Conservation (phyloP, 192 early-diverging fungal genomes). For the Coemansia sp. region DNA sequence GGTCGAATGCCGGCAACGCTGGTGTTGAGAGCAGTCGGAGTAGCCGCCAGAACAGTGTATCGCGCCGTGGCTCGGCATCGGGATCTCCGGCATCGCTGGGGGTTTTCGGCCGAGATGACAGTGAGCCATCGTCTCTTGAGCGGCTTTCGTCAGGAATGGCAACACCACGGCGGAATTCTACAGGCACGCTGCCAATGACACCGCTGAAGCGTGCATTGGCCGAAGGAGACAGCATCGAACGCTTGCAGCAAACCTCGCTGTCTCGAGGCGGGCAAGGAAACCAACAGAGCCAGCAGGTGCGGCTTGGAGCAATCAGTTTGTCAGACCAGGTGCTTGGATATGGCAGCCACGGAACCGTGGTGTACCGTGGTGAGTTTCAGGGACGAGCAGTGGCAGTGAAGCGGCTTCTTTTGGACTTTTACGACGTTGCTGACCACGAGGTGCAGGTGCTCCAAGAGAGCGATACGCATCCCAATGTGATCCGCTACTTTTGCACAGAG, state of each 20-base stretch:
- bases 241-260: slow-evolving; percentile 8
- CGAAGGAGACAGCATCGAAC: slow-evolving; percentile 22
- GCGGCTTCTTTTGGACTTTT: slow-evolving; percentile 91
- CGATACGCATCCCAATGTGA: slow-evolving; percentile 95
- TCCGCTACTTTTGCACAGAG: slow-evolving; percentile 93
- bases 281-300: slow-evolving; percentile 23
- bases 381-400: slow-evolving; percentile 93
- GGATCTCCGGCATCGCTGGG: slow-evolving; percentile 25
- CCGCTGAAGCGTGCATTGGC: slow-evolving; percentile 26
- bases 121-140: slow-evolving; percentile 45
- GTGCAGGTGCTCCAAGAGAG: slow-evolving; percentile 89
- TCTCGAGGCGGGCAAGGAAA: slow-evolving; percentile 4
- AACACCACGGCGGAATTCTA: slow-evolving; percentile 51
- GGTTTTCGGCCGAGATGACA: slow-evolving; percentile 31
- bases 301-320: slow-evolving; percentile 59
- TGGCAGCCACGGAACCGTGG: slow-evolving; percentile 96
- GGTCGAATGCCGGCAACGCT: background rate
- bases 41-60: slow-evolving; percentile 6
- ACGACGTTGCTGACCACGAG: slow-evolving; percentile 94
- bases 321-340: slow-evolving; percentile 74
- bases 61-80: slow-evolving; percentile 39
- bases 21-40: slow-evolving; percentile 21
- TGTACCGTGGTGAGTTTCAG: slow-evolving; percentile 92
- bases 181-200: slow-evolving; percentile 40
- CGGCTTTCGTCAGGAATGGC: slow-evolving; percentile 29